Percentiles rank a stretch among this genome's conserved stretches.
phyloP scores from a whole-genome alignment of 2,329 filamentous ascomycete species.

The Penicillium sp. region DNA sequence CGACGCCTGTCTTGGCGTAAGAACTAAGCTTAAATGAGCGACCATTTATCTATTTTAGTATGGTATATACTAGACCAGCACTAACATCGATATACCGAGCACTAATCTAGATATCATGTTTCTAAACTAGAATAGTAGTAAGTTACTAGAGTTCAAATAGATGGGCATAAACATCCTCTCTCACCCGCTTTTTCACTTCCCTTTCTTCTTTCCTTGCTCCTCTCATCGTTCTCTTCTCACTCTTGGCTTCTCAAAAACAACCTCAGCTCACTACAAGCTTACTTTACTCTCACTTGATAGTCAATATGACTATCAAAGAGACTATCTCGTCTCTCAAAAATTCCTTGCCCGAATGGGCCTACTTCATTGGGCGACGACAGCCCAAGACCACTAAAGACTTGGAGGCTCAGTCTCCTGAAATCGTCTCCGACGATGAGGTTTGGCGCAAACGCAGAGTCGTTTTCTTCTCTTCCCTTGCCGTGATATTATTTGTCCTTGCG shows the following conservation, averaged over 20 bases:
- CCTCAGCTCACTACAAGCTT: too few species aligned
- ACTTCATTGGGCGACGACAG: background rate
- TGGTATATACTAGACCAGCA: background rate
- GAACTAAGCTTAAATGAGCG: background rate
- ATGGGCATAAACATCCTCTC: background rate
- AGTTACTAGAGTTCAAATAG: background rate
- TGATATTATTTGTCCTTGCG: too few species aligned
- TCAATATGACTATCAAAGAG: too few species aligned
- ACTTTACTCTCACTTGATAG: too few species aligned
- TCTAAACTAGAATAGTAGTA: background rate
- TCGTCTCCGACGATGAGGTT: background rate
- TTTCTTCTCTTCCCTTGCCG: too few species aligned
- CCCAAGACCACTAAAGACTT: background rate
- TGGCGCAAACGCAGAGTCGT: too few species aligned
- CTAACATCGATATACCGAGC: background rate
- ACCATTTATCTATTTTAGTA: background rate
- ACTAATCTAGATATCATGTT: too few species aligned
- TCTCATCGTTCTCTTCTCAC: background rate
- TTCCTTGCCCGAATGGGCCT: background rate
- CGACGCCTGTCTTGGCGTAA: background rate
- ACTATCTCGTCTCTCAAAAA: background rate
- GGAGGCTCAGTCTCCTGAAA: background rate
- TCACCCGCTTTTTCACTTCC: background rate
- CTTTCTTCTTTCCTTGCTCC: background rate
- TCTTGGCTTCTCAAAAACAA: background rate